Conservation (phyloP, 2,329 filamentous ascomycete genomes). For the Penicillium sp. region DNA sequence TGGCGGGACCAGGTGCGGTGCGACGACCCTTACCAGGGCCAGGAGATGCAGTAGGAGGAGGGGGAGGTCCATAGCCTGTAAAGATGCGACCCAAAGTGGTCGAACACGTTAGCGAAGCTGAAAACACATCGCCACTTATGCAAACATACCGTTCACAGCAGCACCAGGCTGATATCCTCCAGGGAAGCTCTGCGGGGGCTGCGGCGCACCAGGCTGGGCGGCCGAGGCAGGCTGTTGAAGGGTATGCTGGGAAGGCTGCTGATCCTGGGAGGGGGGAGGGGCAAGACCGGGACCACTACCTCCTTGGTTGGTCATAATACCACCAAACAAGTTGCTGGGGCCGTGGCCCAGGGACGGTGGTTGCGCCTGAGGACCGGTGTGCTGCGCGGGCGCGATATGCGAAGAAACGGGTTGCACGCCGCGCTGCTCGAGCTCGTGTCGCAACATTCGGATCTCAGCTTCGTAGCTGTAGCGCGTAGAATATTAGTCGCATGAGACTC, state of each 20-base stretch:
- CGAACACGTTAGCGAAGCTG: constrained; percentile 54
- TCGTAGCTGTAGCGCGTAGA: constrained; percentile 69
- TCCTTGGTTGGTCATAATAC: constrained; percentile 89
- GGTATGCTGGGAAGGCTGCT: constrained; percentile 61
- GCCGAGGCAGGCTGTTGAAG: constrained; percentile 61
- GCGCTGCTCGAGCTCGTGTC: constrained; percentile 79
- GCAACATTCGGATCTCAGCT: constrained; percentile 81
- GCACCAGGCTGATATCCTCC: constrained; percentile 67
- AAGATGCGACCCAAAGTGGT: constrained; percentile 5
- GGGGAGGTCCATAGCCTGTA: constrained; percentile 75
- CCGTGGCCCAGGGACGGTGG: constrained; percentile 86
- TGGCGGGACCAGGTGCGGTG: constrained; percentile 68
- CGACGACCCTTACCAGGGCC: constrained; percentile 76
- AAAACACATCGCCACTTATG: constrained; percentile 25
- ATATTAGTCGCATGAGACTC: constrained; percentile 13
- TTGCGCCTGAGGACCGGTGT: constrained; percentile 79
- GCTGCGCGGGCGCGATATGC: constrained; percentile 72
- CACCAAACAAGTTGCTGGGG: constrained; percentile 86
- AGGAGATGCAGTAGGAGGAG: constrained; percentile 82
- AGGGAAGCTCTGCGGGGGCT: constrained; percentile 72
- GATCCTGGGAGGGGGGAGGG: constrained; percentile 69
- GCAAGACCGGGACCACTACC: constrained; percentile 85
- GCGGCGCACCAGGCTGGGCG: constrained; percentile 63
- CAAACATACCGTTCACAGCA: constrained; percentile 61
- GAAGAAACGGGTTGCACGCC: constrained; percentile 66